Conservation (phyloP, 1,284 basidiomycete species). For the Ceratobasidium sp. region DNA sequence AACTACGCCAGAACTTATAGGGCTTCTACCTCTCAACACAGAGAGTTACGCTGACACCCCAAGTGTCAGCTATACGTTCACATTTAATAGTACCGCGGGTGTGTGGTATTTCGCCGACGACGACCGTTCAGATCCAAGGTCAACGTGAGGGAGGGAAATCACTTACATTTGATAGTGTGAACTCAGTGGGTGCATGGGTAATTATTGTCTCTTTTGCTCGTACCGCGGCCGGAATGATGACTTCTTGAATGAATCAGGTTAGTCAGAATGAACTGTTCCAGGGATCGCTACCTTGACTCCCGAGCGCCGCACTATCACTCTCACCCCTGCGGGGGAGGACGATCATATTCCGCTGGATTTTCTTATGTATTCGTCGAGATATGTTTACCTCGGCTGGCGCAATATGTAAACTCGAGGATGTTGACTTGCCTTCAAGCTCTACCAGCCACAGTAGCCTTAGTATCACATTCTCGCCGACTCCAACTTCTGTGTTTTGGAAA, state of each 20-base stretch:
- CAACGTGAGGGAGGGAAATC: slow-evolving; percentile 21
- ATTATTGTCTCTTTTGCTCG: too few species aligned
- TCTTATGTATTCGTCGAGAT: slow-evolving; percentile 31
- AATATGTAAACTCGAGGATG: too few species aligned
- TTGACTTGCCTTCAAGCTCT: too few species aligned
- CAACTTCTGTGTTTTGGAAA: neutral
- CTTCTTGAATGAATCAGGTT: neutral
- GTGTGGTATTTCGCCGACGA: slow-evolving; percentile 32
- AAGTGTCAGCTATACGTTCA: slow-evolving; percentile 3
- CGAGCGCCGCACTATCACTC: neutral
- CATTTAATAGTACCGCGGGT: slow-evolving; percentile 20
- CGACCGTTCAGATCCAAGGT: neutral
- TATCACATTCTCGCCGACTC: neutral
- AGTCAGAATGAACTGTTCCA: slow-evolving; percentile 10
- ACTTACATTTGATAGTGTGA: neutral
- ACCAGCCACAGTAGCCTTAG: neutral
- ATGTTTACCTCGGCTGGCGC: neutral
- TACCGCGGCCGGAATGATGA: too few species aligned
- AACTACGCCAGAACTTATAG: too few species aligned
- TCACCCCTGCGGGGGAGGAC: slow-evolving; percentile 9
- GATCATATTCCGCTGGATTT: slow-evolving; percentile 16
- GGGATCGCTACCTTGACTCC: slow-evolving; percentile 13
- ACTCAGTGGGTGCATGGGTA: neutral
- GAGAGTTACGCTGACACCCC: neutral
- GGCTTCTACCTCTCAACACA: neutral